Conservation (phyloP, 441 rosid genomes). For the Pelargonium exstipulatum region DNA sequence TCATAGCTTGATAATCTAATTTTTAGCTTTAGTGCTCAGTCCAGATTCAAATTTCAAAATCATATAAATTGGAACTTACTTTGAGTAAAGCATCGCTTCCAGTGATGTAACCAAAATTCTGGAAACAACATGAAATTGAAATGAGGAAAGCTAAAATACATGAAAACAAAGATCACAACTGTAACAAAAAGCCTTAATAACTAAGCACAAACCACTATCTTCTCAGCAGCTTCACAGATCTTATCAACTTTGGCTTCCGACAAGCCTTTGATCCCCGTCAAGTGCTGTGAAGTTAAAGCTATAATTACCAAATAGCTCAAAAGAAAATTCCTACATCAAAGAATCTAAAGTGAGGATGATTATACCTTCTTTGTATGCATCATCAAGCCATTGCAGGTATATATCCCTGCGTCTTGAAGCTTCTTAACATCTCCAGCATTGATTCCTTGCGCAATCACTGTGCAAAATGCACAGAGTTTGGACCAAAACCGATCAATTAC, state of each 20-base stretch:
- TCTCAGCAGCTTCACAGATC: slow-evolving; percentile 96
- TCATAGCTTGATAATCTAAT: background rate
- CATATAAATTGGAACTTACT: slow-evolving; percentile 39
- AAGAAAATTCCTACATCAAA: slow-evolving; percentile 3
- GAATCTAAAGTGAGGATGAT: slow-evolving; percentile 10
- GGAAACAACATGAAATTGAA: slow-evolving; percentile 12
- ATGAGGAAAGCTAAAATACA: slow-evolving; percentile 5
- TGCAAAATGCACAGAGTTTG: slow-evolving; percentile 1
- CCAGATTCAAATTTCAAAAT: background rate
- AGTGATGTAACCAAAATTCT: slow-evolving; percentile 74
- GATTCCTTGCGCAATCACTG: slow-evolving; percentile 77
- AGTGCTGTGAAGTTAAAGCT: slow-evolving; percentile 37
- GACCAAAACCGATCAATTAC: background rate
- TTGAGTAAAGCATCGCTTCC: slow-evolving; percentile 82
- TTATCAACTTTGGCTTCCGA: slow-evolving; percentile 94
- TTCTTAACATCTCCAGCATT: slow-evolving; percentile 92
- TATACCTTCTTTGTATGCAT: slow-evolving; percentile 86
- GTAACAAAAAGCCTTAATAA: slow-evolving; percentile 7
- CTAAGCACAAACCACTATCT: slow-evolving; percentile 60
- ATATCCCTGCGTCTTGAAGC: slow-evolving; percentile 91
- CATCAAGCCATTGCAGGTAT: slow-evolving; percentile 94
- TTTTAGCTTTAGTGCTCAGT: background rate
- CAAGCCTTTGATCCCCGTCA: slow-evolving; percentile 94
- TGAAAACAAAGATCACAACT: background rate
- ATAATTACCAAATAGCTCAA: background rate